phyloP scores from a whole-genome alignment of 2,329 filamentous ascomycete species.

The Aspergillus sp. region DNA sequence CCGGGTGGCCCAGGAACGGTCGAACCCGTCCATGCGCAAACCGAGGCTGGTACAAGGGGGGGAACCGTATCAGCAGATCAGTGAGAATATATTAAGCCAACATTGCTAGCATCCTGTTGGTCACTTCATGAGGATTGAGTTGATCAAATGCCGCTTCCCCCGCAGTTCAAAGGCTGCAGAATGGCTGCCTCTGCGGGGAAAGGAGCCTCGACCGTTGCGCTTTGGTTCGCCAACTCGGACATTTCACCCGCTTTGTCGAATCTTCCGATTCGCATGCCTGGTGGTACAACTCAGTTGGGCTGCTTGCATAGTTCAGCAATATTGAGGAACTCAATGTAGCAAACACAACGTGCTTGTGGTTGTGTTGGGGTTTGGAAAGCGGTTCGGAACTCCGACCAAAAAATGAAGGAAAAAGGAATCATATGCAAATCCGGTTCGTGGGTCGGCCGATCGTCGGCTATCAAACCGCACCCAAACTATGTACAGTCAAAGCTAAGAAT shows the following conservation, averaged over 20 bases:
- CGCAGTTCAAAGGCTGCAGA: neutral
- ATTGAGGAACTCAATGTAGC: neutral
- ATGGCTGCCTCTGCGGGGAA: constrained; percentile 3
- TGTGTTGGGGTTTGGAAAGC: neutral
- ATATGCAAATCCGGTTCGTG: constrained; percentile 2
- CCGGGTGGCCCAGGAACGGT: neutral
- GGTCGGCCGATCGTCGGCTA: neutral
- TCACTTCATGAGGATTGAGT: neutral
- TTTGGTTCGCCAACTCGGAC: neutral
- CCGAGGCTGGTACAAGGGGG: neutral
- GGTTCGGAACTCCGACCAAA: neutral
- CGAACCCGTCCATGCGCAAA: neutral
- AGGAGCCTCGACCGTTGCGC: constrained; percentile 4
- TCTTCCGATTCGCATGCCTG: neutral
- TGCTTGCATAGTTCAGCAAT: neutral
- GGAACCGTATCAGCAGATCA: neutral
- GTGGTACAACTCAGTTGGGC: neutral
- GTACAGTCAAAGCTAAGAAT: neutral
- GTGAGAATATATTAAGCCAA: neutral
- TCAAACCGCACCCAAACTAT: neutral
- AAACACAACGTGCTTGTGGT: neutral
- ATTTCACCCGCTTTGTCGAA: neutral
- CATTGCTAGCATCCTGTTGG: neutral
- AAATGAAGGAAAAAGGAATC: neutral
- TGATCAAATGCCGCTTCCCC: neutral